phyloP scores from a whole-genome alignment of 164 flowering plant species.

The Magnolia sinica region DNA sequence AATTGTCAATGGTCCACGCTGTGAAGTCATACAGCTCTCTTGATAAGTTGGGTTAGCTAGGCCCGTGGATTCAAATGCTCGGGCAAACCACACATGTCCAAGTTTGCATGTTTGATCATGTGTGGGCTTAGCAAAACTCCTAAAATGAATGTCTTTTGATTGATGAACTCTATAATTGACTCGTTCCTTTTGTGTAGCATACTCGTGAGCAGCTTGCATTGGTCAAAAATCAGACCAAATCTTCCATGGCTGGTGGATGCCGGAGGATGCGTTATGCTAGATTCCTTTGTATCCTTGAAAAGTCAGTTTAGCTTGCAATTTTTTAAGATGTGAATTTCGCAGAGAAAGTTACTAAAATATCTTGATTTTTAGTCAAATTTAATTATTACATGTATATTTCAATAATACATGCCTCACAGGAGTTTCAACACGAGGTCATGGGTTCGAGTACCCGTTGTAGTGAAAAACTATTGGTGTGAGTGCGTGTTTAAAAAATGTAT shows the following conservation, averaged over 20 bases:
- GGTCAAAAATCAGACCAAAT: slow-evolving; percentile 64
- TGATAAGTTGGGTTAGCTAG: too few relatives aligned
- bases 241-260: slow-evolving; percentile 92
- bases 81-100: too few relatives aligned
- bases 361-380: neutral
- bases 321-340: neutral
- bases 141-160: neutral
- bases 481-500: neutral
- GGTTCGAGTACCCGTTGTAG: neutral
- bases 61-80: too few relatives aligned
- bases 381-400: neutral
- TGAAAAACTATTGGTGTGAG: neutral
- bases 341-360: neutral
- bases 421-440: too few relatives aligned
- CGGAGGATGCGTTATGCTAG: slow-evolving; percentile 66
- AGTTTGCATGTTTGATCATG: too few relatives aligned
- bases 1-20: too few relatives aligned
- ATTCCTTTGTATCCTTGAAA: slow-evolving; percentile 66
- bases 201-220: slow-evolving; percentile 63
- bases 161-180: neutral
- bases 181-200: slow-evolving; percentile 44
- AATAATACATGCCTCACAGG: too few relatives aligned
- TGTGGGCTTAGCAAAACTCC: too few relatives aligned
- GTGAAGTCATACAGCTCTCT: too few relatives aligned
- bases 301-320: neutral